A percentile compares a stretch with the other conserved stretches of the same genome.
Evolutionary conservation across 305 asterid species (phyloP).

Genomic region (Solanum chacoense): DNA sequence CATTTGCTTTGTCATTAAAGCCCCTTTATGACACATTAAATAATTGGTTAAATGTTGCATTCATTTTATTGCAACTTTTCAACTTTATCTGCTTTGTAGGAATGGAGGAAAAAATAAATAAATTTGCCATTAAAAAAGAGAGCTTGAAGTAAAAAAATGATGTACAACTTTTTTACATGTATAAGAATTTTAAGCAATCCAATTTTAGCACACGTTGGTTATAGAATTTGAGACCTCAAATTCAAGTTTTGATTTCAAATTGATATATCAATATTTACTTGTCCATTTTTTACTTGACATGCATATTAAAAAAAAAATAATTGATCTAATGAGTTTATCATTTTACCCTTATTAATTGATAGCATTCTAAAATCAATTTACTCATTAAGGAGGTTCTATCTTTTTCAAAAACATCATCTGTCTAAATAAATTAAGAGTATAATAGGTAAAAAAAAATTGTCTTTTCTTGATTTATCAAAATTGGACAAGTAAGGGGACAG

Average conservation of each 20-base stretch:
- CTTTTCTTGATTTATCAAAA: background rate
- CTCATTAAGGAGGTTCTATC: background rate
- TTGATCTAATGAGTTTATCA: no score
- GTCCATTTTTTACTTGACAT: background rate
- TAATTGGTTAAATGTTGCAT: background rate
- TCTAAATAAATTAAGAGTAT: background rate
- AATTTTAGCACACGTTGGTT: background rate
- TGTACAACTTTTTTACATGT: background rate
- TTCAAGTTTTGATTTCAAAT: background rate
- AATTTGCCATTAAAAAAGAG: background rate
- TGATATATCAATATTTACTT: background rate
- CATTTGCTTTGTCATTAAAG: background rate
- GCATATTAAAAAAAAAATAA: fast-evolving
- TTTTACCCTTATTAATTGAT: no score
- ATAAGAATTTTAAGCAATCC: background rate
- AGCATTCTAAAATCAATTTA: no score
- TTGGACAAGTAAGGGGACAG: background rate
- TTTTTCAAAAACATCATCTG: background rate
- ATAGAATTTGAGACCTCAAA: background rate
- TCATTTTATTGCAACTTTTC: background rate
- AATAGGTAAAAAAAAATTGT: no score
- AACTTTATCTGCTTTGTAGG: background rate
- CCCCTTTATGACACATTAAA: background rate
- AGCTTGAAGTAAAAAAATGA: background rate
- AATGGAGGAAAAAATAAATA: background rate